A percentile compares a stretch with the other conserved stretches of the same genome.
Evolutionary conservation across 2,329 filamentous ascomycete genomes (phyloP).

Genomic region (Zymoseptoria brevis): DNA sequence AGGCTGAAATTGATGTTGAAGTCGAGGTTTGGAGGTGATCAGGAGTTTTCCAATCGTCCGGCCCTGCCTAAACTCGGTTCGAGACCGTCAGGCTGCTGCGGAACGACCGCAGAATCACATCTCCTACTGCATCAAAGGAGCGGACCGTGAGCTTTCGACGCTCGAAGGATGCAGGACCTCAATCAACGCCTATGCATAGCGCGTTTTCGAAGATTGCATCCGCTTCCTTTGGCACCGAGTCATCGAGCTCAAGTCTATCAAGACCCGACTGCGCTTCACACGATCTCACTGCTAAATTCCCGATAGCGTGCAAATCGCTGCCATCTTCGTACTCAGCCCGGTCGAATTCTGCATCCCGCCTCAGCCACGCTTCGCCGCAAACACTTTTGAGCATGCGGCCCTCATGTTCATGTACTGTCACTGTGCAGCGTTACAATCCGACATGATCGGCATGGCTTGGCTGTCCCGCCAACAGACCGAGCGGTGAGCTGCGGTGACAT

Average conservation of each 20-base stretch:
- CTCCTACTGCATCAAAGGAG: background rate
- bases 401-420: too few species aligned
- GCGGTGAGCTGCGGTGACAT: too few species aligned
- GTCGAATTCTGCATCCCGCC: background rate
- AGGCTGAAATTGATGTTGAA: slow-evolving; percentile 13
- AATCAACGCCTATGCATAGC: background rate
- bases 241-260: background rate
- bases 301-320: too few species aligned
- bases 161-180: background rate
- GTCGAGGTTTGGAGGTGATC: slow-evolving; percentile 13
- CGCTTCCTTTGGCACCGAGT: background rate
- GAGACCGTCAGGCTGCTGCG: background rate
- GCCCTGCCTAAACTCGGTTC: too few species aligned
- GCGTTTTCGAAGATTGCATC: background rate
- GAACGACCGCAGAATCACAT: background rate
- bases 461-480: too few species aligned
- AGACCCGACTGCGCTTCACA: background rate
- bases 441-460: too few species aligned
- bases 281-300: background rate
- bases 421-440: too few species aligned
- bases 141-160: background rate
- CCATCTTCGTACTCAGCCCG: too few species aligned
- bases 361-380: background rate
- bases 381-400: too few species aligned
- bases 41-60: background rate